Conservation (phyloP, 2,329 filamentous ascomycete species). For the Fusarium chuoi region DNA sequence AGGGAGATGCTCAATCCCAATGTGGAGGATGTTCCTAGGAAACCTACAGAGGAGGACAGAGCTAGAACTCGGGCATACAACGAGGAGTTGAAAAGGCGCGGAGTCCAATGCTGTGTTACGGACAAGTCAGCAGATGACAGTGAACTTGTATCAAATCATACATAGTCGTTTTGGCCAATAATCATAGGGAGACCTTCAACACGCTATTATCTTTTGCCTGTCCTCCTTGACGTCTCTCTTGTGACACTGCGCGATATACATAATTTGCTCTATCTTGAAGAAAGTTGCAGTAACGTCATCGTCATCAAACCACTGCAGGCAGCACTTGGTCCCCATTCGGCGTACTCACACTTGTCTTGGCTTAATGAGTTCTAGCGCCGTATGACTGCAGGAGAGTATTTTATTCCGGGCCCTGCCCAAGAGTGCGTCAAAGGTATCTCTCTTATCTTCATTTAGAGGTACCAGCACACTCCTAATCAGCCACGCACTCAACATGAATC, state of each 20-base stretch:
- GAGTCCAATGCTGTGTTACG: not conserved
- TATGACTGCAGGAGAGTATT: not conserved
- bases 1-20: not conserved
- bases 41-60: not conserved
- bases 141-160: not conserved
- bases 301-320: not conserved
- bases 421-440: not conserved
- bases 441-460: not conserved
- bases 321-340: not conserved
- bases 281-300: not conserved
- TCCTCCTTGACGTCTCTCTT: not conserved
- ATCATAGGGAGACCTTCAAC: too few species aligned
- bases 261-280: not conserved
- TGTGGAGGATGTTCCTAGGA: not conserved
- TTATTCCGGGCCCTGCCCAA: not conserved
- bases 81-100: not conserved
- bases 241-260: too few species aligned
- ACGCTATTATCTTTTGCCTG: rapidly evolving
- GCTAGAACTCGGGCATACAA: not conserved
- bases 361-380: not conserved
- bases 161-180: not conserved
- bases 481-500: not conserved
- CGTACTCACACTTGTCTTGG: not conserved
- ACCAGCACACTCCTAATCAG: not conserved
- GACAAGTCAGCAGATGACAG: not conserved